Base-by-base conservation (phyloP, 2,329 filamentous ascomycete genomes). In the Arachnomyces sp. region DNA sequence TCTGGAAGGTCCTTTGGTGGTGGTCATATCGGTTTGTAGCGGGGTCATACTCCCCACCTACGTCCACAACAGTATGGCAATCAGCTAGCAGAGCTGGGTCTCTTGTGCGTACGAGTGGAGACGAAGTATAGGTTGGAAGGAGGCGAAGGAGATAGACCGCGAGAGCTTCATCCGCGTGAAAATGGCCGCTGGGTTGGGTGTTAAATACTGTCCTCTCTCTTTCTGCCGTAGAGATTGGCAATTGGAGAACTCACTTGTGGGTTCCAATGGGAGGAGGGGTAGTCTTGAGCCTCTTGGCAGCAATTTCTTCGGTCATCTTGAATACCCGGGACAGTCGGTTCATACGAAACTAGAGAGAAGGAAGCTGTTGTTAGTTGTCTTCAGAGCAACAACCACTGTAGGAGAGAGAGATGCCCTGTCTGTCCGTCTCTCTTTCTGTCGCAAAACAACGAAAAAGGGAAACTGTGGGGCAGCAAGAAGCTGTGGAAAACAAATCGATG, bases 81-180 rank as follows among this genome's bases (percentile, higher is more conserved):
- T 76, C 77, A 31, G 79, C 76, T 30, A 98, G 81, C 25, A 82
- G 62, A 17, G 78, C 74, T 13, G 87, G 79, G 64, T 98, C 88
- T 56, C 92, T 84, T 35, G 89, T 94, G 53, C 92, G 88, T 37
- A 94, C 72, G 32, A 98, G 82, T 32, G 73, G 61, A 17, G 87
- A 81, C 51, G 74, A 67, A 41, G 73, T 63, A 71, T 96, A 98
- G 43, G 81, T 69, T 15, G 92, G 90, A 13, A 96, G 82, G 42
- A 84, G 77, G 49, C 88, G 87, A 52, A 98, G 84, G 73, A 98
- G 87, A 72, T 94, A 88, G 49, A 98, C 89, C 43, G 92, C 92
- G 32, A 98, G 79, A 45, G 92, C 90, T 71, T 98, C 92, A 65
- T 98, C 92, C 62, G 92, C 92, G 71, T 98, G 92, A 76, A 98